Percentiles rank a stretch among this genome's conserved stretches.
These are phyloP conservation scores for Ascochyta lentis DNA, from an alignment of 2,329 filamentous ascomycete species.

Conservation along the genomic window DNA sequence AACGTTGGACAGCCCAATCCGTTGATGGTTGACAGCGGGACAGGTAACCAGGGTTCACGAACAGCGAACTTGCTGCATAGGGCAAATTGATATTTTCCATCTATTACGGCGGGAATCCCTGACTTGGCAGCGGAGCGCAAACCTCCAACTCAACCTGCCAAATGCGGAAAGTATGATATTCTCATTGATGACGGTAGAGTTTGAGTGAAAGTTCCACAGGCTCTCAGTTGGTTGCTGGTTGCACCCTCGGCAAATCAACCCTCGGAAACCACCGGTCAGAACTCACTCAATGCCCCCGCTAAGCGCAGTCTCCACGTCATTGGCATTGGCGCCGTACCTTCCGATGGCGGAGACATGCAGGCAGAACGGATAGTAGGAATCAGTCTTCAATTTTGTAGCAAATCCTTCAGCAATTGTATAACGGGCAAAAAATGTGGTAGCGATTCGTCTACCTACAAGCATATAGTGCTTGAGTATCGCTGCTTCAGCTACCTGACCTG, in stretches of 20 bases:
- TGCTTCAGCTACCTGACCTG: too few relatives aligned
- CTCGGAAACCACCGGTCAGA: slow-evolving; percentile 7
- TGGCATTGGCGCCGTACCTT: background rate
- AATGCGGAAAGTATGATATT: background rate
- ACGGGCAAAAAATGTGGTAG: too few relatives aligned
- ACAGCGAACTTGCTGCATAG: background rate
- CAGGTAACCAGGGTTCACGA: background rate
- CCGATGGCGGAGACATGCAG: slow-evolving; percentile 1
- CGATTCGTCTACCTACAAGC: too few relatives aligned
- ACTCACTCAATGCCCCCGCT: background rate
- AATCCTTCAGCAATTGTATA: too few relatives aligned
- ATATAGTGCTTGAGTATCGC: too few relatives aligned
- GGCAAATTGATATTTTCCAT: background rate
- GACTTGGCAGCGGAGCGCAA: background rate
- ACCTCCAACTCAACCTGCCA: background rate
- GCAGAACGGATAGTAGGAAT: too few relatives aligned
- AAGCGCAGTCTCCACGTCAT: slow-evolving; percentile 14
- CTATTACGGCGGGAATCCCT: background rate
- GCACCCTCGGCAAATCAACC: background rate
- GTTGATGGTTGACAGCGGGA: background rate
- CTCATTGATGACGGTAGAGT: background rate
- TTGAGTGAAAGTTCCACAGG: background rate
- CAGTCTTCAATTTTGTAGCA: too few relatives aligned
- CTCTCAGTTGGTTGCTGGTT: background rate
- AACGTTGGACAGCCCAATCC: too few relatives aligned